phyloP scores from a whole-genome alignment of 1,284 basidiomycete genomes.

The Pseudozyma sp. region DNA sequence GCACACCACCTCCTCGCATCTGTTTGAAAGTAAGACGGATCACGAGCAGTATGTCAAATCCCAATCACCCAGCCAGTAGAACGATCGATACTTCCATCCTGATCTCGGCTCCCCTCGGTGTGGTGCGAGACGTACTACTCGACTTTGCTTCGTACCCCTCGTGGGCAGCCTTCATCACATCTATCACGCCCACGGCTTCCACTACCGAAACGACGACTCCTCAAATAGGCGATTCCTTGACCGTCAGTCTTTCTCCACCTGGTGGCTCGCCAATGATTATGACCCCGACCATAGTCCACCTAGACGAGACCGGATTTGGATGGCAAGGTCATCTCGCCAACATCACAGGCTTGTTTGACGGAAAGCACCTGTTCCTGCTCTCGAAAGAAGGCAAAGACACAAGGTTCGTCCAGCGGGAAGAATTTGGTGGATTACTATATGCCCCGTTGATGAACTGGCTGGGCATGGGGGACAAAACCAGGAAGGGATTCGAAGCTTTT shows the following conservation, averaged over 20 bases:
- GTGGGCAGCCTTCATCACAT: constrained; percentile 13
- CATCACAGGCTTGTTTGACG: constrained; percentile 17
- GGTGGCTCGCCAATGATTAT: constrained; percentile 13
- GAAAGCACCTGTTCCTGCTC: constrained; percentile 20
- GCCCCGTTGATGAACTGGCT: constrained; percentile 24
- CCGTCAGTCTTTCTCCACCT: constrained; percentile 7
- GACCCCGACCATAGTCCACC: constrained; percentile 11
- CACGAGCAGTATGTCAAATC: constrained; percentile 12
- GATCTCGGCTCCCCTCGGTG: constrained; percentile 11
- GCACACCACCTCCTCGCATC: no score
- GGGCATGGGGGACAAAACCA: constrained; percentile 13
- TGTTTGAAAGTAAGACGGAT: no score
- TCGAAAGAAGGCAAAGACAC: constrained; percentile 5
- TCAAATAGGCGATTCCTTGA: neutral
- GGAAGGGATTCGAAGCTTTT: constrained; percentile 14
- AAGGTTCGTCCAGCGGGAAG: constrained; percentile 15
- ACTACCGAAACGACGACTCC: neutral
- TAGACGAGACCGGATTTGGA: constrained; percentile 8
- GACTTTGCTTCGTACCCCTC: constrained; percentile 20
- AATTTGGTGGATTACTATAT: constrained; percentile 23
- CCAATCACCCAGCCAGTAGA: constrained; percentile 4
- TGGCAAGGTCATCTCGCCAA: constrained; percentile 28
- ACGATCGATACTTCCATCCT: constrained; percentile 14
- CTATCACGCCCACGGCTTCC: constrained; percentile 2
- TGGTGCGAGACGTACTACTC: constrained; percentile 12